phyloP scores from a whole-genome alignment of 1,284 basidiomycete genomes.

The Apiotrichum laibachii region DNA sequence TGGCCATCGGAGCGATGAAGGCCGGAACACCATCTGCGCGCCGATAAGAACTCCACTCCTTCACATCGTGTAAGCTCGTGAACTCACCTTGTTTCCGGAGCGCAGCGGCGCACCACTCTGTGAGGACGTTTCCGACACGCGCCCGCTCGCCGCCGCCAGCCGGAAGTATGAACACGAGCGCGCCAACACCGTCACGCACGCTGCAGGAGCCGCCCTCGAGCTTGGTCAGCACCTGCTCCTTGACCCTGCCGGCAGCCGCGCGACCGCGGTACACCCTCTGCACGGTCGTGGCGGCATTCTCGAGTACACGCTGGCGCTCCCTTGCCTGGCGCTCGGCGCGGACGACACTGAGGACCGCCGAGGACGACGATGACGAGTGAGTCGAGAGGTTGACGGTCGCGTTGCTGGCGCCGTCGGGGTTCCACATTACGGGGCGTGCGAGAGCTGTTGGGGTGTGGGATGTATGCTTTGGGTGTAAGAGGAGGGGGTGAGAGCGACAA shows the following conservation, averaged over 20 bases:
- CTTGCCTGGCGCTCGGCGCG: constrained; percentile 40
- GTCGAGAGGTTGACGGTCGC: constrained; percentile 43
- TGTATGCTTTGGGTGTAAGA: neutral
- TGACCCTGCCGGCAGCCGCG: constrained; percentile 1
- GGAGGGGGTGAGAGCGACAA: neutral
- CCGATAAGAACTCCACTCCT: neutral
- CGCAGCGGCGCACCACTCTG: constrained; percentile 23
- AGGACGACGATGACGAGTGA: constrained; percentile 34
- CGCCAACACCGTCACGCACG: constrained; percentile 15
- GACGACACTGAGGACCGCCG: constrained; percentile 34
- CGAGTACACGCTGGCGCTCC: constrained; percentile 35
- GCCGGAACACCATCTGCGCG: neutral
- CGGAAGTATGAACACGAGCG: constrained; percentile 20
- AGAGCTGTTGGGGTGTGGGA: neutral
- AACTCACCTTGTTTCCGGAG: constrained; percentile 5
- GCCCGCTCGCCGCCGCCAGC: constrained; percentile 9
- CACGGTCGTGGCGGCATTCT: constrained; percentile 33
- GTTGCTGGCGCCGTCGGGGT: constrained; percentile 19
- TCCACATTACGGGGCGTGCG: constrained; percentile 14
- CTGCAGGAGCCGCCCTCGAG: constrained; percentile 1
- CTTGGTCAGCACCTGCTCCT: neutral
- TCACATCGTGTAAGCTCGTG: neutral
- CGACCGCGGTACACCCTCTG: constrained; percentile 48
- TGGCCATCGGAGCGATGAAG: neutral
- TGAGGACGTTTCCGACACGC: constrained; percentile 18